Base-by-base conservation (phyloP, 139 green algal species). In the Haematococcus sp. region DNA sequence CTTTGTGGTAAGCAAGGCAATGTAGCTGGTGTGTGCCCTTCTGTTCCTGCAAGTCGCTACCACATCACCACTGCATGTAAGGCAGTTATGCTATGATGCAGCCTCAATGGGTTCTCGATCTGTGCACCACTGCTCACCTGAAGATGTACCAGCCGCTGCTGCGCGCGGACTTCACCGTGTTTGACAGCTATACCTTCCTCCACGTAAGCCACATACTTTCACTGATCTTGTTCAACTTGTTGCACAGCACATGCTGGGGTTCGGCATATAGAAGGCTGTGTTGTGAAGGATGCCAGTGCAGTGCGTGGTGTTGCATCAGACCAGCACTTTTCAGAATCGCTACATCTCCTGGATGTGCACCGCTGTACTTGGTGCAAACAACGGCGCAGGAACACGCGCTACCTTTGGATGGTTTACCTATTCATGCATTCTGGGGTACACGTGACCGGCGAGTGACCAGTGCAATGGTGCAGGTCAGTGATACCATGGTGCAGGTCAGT, bases 91-190 rank as follows among this genome's bases (percentile, higher is more conserved):
- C n/a, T n/a, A n/a, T n/a, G n/a, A n/a, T n/a, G n/a, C n/a, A n/a
- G n/a, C n/a, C n/a, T n/a, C n/a, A n/a, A n/a, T n/a, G n/a, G n/a
- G n/a, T n/a, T n/a, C n/a, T n/a, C n/a, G n/a, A n/a, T n/a, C n/a
- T n/a, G n/a, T n/a, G n/a, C n/a, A n/a, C n/a, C n/a, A 11, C 40
- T 49, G 40, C 40, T 49, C 40, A 11, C 40, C 7, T 49, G 7
- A 7, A 49, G 59, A 11, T 73, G 25, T 86, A 83, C 63, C 73
- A 90, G 19, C 68, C 82, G 2, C 59, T 97, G 28, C 85, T 97
- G 73, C 82, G 92, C 0, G 76, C 88, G 0, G 92, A 97, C 75
- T 97, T 93, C 71, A 82, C 55, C 16, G 43, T 97, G 0, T 97
- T 97, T 77, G 92, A 95, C 69, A 77, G 89, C 74, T 96, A 94